Evolutionary conservation across 2,329 filamentous ascomycete species (phyloP).

Genomic region (Chaetomiaceae sp.): DNA sequence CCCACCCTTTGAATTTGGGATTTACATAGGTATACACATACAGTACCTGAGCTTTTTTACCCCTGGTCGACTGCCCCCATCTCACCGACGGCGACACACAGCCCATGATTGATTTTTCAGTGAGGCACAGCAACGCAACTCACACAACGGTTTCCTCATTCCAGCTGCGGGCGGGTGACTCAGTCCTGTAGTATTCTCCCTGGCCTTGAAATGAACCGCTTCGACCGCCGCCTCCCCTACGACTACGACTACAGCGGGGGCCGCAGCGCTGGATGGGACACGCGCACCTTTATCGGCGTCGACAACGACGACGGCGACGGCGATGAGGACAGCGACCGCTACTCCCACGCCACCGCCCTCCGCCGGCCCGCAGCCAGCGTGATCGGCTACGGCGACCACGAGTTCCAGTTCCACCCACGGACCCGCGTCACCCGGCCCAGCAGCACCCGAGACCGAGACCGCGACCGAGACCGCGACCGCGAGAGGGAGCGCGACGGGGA

Average conservation of each 20-base stretch:
- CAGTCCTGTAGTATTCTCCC: too few species aligned
- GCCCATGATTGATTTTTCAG: neutral
- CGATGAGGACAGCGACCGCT: neutral
- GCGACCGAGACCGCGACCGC: neutral
- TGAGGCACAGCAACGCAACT: neutral
- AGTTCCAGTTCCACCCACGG: too few species aligned
- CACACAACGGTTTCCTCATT: too few species aligned
- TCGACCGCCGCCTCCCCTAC: slow-evolving; percentile 9
- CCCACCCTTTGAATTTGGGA: neutral
- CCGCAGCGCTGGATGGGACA: slow-evolving; percentile 8
- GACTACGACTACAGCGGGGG: slow-evolving; percentile 4
- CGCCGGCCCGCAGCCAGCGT: slow-evolving; percentile 6
- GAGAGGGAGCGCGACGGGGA: neutral
- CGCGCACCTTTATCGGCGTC: slow-evolving; percentile 2
- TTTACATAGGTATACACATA: too few species aligned
- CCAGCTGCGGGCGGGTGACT: too few species aligned
- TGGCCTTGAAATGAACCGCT: slow-evolving; percentile 8
- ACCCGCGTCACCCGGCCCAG: neutral
- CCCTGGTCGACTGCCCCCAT: too few species aligned
- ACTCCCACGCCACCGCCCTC: neutral
- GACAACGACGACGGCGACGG: neutral
- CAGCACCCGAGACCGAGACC: neutral
- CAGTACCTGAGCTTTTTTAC: too few species aligned
- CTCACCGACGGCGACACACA: neutral
- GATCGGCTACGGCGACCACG: slow-evolving; percentile 8